These are phyloP conservation scores for Dothideomycetes sp. DNA, from an alignment of 2,329 filamentous ascomycete species.

Conservation along the genomic window DNA sequence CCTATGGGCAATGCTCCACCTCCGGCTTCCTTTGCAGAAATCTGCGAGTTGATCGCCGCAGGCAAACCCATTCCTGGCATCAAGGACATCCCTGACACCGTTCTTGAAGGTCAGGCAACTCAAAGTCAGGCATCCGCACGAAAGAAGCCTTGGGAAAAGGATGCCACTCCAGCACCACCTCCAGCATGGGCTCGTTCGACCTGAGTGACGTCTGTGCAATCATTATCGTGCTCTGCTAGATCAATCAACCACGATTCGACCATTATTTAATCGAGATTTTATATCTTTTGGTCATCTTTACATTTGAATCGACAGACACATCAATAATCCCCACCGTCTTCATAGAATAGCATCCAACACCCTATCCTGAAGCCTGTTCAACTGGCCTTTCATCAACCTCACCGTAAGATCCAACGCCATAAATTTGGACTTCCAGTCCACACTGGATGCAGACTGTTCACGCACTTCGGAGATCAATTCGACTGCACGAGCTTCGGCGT, in stretches of 20 bases:
- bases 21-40: constrained; percentile 72
- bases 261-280: too few relatives aligned
- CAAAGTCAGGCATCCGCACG: constrained; percentile 41
- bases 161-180: constrained; percentile 15
- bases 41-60: constrained; percentile 73
- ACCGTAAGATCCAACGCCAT: constrained; percentile 20
- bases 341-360: constrained; percentile 15
- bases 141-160: constrained; percentile 73
- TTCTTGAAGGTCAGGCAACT: constrained; percentile 59
- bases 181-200: constrained; percentile 5
- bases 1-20: constrained; percentile 49
- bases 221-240: too few relatives aligned
- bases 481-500: constrained; percentile 12
- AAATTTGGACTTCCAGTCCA: constrained; percentile 20
- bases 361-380: constrained; percentile 18
- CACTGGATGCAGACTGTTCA: constrained; percentile 1
- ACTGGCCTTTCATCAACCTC: constrained; percentile 20
- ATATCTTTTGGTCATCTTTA: too few relatives aligned
- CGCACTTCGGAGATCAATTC: constrained; percentile 12
- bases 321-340: too few relatives aligned
- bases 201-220: too few relatives aligned
- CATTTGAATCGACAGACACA: too few relatives aligned
- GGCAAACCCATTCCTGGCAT: constrained; percentile 81
- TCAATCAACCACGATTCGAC: too few relatives aligned
- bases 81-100: constrained; percentile 70